Base-by-base conservation (phyloP, 257 asterid genomes). In the Petunia axillaris region DNA sequence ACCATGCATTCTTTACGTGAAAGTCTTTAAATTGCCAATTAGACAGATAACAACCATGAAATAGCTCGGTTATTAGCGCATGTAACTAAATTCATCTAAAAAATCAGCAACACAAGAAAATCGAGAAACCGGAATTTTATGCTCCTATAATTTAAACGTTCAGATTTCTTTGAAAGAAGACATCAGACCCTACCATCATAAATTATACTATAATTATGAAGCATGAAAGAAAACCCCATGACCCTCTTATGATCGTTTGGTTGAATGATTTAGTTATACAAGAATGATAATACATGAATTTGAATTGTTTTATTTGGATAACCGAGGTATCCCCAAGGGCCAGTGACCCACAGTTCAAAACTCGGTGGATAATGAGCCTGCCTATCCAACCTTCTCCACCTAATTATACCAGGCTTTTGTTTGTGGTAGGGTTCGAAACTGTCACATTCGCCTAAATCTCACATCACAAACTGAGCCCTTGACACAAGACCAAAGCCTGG, bases 61-160 rank as follows among this genome's bases (percentile, higher is more conserved):
- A 70, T 48, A 40, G 16, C 37, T 70, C 16, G 76, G 76, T 70
- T 70, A 70, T 41, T 70, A 38, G 40, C 46, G 40, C 77, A 46
- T 37, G 16, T 43, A 67, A 4, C n/a, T 70, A 2, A 68, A 44
- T 16, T 46, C 25, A 70, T 70, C n/a, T 44, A 70, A 70, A 25
- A 8, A 38, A 25, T 25, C 77, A 70, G 77, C 77, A 70, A 70
- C 8, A 8, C 16, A 16, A 44, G 76, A 16, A 43, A 37, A 68
- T 68, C 57, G 39, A 44, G 77, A 25, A 70, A 25, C 41, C 59
- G 5, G 46, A 46, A 25, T 46, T 68, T 10, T 25, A 48, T 4
- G 77, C 41, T 68, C 40, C 58, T 25, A 46, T 48, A 6, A 8
- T 25, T 70, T 46, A 41, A 70, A 46, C 35, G 78, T 35, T 50